phyloP scores from a whole-genome alignment of 176 grass and related monocot genomes.

The Aegilops sharonensis region DNA sequence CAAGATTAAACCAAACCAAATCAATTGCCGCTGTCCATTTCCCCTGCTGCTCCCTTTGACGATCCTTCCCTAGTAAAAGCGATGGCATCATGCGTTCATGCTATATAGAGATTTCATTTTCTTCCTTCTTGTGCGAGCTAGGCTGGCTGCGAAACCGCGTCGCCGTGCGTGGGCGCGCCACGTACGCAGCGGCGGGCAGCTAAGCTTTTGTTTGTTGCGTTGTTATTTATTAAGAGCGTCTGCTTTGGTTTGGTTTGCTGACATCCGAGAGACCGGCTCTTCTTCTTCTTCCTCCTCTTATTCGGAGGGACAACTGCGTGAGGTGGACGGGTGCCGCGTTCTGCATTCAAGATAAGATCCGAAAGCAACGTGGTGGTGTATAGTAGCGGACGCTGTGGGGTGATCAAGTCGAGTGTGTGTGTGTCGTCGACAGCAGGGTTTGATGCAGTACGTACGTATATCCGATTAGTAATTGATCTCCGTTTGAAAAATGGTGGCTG shows the following conservation, averaged over 20 bases:
- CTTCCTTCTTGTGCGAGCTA: slow-evolving; percentile 31
- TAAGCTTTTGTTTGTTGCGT: slow-evolving; percentile 9
- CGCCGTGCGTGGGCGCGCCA: not conserved
- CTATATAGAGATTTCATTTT: not conserved
- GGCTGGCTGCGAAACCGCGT: slow-evolving; percentile 69
- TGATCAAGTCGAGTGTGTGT: not conserved
- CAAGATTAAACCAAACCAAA: slow-evolving; percentile 35
- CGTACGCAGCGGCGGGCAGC: slow-evolving; percentile 38
- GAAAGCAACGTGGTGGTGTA: not conserved
- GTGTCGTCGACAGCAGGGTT: not conserved
- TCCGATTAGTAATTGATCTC: not conserved
- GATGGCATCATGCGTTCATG: slow-evolving; percentile 7
- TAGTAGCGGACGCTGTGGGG: not conserved
- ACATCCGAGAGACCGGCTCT: not conserved
- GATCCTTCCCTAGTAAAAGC: slow-evolving; percentile 18
- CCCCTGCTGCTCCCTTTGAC: slow-evolving; percentile 30
- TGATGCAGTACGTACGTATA: not conserved
- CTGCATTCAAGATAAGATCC: slow-evolving; percentile 1
- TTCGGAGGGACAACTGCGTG: not conserved
- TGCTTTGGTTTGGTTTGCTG: not conserved
- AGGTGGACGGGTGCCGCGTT: slow-evolving; percentile 26
- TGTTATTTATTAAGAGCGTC: slow-evolving; percentile 10
- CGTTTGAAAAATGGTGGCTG: not conserved
- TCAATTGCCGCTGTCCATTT: slow-evolving; percentile 34
- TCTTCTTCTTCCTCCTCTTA: not conserved